Base-by-base conservation (phyloP, 2,329 filamentous ascomycete species). In the Cadophora gregata region DNA sequence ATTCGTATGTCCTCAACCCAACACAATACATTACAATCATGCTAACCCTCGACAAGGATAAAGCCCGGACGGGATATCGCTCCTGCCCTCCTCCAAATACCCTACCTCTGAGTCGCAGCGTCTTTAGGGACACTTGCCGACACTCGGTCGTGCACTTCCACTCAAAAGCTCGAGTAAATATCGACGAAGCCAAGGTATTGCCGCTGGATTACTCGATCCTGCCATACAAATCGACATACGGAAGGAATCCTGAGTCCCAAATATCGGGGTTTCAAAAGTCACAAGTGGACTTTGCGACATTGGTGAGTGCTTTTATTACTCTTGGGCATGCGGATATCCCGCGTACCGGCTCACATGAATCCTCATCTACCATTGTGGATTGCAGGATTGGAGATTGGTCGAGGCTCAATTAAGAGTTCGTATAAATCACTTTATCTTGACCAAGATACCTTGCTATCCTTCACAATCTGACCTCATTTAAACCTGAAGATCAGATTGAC, bases 1-100 rank as follows among this genome's bases (percentile, higher is more conserved):
- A 38, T 24, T 58, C 21, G 33, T 25, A 58, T 25, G 31, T 42
- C 55, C 55, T 58, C 31, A 58, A n/a, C 21, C 55, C 55, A 9
- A 42, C 55, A 25, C 55, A 58, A 33, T 21, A 58, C 21, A 38
- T 58, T 21, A 21, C 31, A 31, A 1, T n/a, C 10, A 14, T 24
- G 10, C 21, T 36, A 8, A 38, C 21, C 14, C 21, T 38, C 31
- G 1, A 1, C 3, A 3, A 58, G 21, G 3, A 38, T 16, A 38
- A 16, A 25, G 2, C 10, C 33, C 55, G 33, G 27, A 42, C 55
- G 27, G 31, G 31, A 58, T 42, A 58, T 19, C 33, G 31, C 21
- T 2, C 55, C 33, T 27, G 10, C 21, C n/a, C 19, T 21, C n/a
- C 12, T 27, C 55, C 6, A 25, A 14, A 25, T 25, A 14, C 33